Evolutionary conservation across 177 flowering plant genomes (phyloP).

Genomic region (Vitis hybrid): DNA sequence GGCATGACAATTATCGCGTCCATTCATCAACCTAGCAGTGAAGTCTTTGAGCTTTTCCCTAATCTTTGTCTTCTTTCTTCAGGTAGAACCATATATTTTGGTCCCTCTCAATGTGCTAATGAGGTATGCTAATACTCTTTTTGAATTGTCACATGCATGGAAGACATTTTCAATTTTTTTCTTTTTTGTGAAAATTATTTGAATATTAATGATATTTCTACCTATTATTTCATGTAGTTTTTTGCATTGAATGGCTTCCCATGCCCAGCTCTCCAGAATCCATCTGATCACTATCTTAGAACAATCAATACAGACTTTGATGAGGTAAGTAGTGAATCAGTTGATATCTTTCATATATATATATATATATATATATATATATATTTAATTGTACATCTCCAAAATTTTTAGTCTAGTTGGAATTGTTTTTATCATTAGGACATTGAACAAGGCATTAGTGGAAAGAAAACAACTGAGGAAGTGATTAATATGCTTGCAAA

Average conservation of each 20-base stretch:
- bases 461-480: constrained; percentile 23
- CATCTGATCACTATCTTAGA: constrained; percentile 24
- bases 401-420: too few species aligned
- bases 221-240: constrained; percentile 20
- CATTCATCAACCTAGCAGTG: too few species aligned
- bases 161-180: too few species aligned
- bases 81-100: constrained; percentile 42
- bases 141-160: too few species aligned
- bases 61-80: constrained; percentile 38
- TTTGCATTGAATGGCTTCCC: constrained; percentile 39
- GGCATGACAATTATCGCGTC: too few species aligned
- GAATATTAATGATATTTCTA: too few species aligned
- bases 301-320: too few species aligned
- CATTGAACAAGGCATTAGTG: constrained; percentile 21
- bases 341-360: background rate
- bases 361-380: background rate
- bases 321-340: too few species aligned
- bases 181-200: too few species aligned
- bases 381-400: too few species aligned
- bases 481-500: constrained; percentile 23
- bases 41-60: constrained; percentile 24
- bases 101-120: constrained; percentile 28
- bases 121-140: constrained; percentile 20
- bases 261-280: constrained; percentile 38
- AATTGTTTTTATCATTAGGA: constrained; percentile 9